Evolutionary conservation across 495 filamentous ascomycete genomes (phyloP), one percentile per base, ranked within the genome.

Genomic region (Letharia lupina): DNA sequence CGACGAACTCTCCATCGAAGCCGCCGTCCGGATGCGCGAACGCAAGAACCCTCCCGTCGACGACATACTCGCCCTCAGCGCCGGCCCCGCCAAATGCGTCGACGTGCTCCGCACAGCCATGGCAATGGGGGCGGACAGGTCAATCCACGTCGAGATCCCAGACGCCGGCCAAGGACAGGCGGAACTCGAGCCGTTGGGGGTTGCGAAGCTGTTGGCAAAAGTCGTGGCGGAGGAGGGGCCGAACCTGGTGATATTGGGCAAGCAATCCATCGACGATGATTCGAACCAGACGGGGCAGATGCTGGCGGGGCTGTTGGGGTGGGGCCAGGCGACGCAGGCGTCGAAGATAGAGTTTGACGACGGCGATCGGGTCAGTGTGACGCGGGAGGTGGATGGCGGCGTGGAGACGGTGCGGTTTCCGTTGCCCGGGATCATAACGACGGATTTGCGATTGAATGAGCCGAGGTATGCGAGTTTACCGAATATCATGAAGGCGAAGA

Each of bases 401-500:
- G 87, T 88, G 64, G 94, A 98, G 83, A 97, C 91, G 70, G 79
- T 98, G 65, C 80, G 82, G 72, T 86, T 88, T 23, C 87, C 87
- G 80, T 74, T 98, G 77, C 94, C 94, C 1, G 83, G 96, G 87
- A 77, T 98, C 31, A 87, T 98, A 66, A 98, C 94, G 66, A 96
- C 94, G 67, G 94, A 98, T 84, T 76, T 98, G 77, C 80, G 94
- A 54, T 78, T 98, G 77, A 98, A 98, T 75, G 90, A 95, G 84
- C 95, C 94, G 64, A 78, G 95, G 61, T 98, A 97, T 78, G 93
- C 92, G 61, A 96, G 85, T 76, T 75, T 98, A 82, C 93, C 91
- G 70, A 97, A 97, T 77, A 98, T 98, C 66, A 98, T 98, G 95
- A 98, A 97, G 86, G 94, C 94, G 63, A 98, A 98, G 89, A 98